These are phyloP conservation scores for Candida wancherniae DNA, from an alignment of 805 yeast species.

Conservation along the genomic window DNA sequence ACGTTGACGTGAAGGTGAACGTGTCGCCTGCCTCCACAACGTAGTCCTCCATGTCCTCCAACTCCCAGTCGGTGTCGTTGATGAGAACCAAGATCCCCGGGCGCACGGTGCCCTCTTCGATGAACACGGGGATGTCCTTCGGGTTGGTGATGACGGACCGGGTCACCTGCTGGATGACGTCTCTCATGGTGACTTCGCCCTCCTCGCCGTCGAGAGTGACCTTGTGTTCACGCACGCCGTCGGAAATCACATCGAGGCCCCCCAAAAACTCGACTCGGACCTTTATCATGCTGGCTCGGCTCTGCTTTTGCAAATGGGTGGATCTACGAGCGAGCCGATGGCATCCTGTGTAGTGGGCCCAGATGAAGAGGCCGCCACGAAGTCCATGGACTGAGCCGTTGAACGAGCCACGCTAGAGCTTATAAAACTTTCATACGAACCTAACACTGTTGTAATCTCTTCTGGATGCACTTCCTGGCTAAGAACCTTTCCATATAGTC, in stretches of 20 bases:
- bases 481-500: too few species aligned
- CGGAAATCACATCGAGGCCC: constrained; percentile 79
- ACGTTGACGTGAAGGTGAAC: constrained; percentile 83
- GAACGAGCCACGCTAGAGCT: too few species aligned
- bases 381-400: too few species aligned
- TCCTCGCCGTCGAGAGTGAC: constrained; percentile 41
- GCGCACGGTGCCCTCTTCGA: constrained; percentile 76
- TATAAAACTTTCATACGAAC: too few species aligned
- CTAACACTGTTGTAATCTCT: too few species aligned
- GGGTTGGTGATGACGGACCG: constrained; percentile 52
- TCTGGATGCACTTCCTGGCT: too few species aligned
- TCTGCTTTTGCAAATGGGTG: too few species aligned
- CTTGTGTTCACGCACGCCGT: constrained; percentile 50
- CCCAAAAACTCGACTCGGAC: constrained; percentile 52
- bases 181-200: constrained; percentile 41
- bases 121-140: constrained; percentile 65
- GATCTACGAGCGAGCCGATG: too few species aligned
- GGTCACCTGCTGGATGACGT: constrained; percentile 53
- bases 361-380: constrained; percentile 1
- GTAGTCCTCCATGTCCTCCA: constrained; percentile 83
- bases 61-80: constrained; percentile 95
- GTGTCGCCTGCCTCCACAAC: constrained; percentile 71
- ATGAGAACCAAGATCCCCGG: constrained; percentile 91
- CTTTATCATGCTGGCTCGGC: too few species aligned
- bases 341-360: not conserved